Base-by-base conservation (phyloP, 2,329 filamentous ascomycete species). In the Hypocrella siamensis region DNA sequence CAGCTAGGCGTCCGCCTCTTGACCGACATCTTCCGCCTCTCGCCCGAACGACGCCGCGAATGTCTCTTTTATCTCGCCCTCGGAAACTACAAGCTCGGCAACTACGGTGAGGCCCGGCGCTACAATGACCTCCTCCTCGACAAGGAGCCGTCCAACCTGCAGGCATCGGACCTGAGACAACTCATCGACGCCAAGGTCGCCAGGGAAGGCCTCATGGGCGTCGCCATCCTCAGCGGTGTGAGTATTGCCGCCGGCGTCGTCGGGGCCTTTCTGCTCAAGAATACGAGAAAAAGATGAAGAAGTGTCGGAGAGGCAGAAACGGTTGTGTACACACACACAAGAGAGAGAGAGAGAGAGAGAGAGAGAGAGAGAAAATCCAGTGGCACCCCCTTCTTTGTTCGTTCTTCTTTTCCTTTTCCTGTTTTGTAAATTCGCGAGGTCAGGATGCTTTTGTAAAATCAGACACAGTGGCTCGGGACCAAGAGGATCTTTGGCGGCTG, bases 31-130 rank as follows among this genome's bases (percentile, higher is more conserved):
- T 98, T 96, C 68, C 84, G 88, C 52, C 77, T 78, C 36, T 80
- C 84, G 22, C 85, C 84, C 42, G 90, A 96, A 57, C 82, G 90
- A 46, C 79, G 90, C 50, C 79, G 90, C 49, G 90, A 98, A 68
- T 98, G 90, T 52, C 80, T 98, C 38, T 98, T 94, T 66, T 98
- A 98, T 60, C 76, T 98, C 33, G 90, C 84, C 17, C 72, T 98
- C 19, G 90, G 90, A 40, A 93, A 96, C 66, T 96, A 88, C 71
- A 96, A 96, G 65, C 74, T 98, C 29, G 88, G 86, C 39, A 96
- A 94, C 67, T 98, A 94, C 56, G 85, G 78, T 38, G 90, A 98
- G 53, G 88, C 88, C 37, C 70, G 88, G 48, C 71, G 83, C 50
- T 96, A 96, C 61, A 98, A 98, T 56, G 88, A 96, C 49, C 67